Evolutionary conservation across 2,329 filamentous ascomycete species (phyloP), one percentile per base, ranked within the genome.

Genomic region (Botryotinia globosa): DNA sequence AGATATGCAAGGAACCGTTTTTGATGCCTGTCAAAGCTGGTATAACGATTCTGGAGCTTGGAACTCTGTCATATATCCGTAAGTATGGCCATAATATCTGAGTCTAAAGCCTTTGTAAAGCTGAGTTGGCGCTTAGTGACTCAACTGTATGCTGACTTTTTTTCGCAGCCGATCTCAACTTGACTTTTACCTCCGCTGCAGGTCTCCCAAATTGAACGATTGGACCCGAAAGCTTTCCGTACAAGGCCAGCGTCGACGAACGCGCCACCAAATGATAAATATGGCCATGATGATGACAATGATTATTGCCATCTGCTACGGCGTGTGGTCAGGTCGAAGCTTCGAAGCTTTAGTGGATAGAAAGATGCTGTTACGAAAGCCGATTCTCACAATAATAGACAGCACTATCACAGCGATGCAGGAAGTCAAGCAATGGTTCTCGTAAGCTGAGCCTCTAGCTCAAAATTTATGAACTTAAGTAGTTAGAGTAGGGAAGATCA

Each of bases 1-100:
- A 70, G 79, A 80, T 37, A 76, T 87, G 70, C 83, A 84, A 75
- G 80, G 82, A 34, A 58, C 54, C n/a, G 54, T 58, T 58, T 58
- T 32, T 34, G 54, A 58, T 29, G 3, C 54, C 29, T 58, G 54
- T 34, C 54, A 58, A 58, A 58, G 54, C 54, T 58, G 54, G 54
- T 58, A 58, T 32, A 58, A 58, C 32, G 54, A 32, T 34, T 58
- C 54, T 4, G 54, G 54, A 2, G 18, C 54, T 58, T 58, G 54
- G 54, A 58, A 58, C 32, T 34, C 54, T 34, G 54, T 58, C 16
- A 58, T 58, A 22, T 58, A 58, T 58, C 54, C 29, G 54, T 58
- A 22, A 58, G 54, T 29, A 58, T 58, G 29, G 16, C 16, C 32
- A 8, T 7, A 22, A 3, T 58, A 9, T 16, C 54, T 34, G 54